Evolutionary conservation across 768 basidiomycete genomes (phyloP), one percentile per base, ranked within the genome.

Genomic region (Tylopilus subfusipes): DNA sequence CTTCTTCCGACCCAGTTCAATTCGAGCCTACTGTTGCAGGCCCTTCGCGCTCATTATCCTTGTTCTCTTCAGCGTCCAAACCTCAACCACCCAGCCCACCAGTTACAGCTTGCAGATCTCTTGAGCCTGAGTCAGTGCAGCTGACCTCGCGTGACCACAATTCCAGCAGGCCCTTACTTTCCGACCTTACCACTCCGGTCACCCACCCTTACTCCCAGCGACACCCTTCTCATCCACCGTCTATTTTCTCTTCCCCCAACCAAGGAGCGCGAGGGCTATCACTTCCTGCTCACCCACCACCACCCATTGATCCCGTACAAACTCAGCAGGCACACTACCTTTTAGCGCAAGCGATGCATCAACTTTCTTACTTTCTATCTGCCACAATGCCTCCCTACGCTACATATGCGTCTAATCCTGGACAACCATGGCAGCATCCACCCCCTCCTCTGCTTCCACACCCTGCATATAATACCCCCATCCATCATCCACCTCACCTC

Each of bases 311-410:
- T 58, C 66, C 64, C 24, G 42, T 53, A 30, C 69, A 71, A 51
- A 45, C 69, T n/a, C 69, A 72, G n/a, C 68, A 75, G n/a, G 69
- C 68, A 29, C 75, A 76, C 19, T 64, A 65, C 42, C 63, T 70
- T 44, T 48, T 76, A 33, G 68, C 67, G 6, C 77, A 76, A 54
- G 75, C 75, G 13, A 72, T 77, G 65, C 72, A 75, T 6, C 68
- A 74, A 33, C 59, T 77, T 29, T 71, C 76, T 18, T 78, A 71
- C 53, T 45, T 77, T 12, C 58, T 77, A 51, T 72, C 69, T 31
- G 52, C 63, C 9, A 63, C 67, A 0, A 65, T 73, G 42, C 66
- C 64, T 25, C 29, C 66, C 49, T 70, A 61, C n/a, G 14, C 54
- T 48, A 42, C 47, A 48, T 66, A 58, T 43, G 22, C 53, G 27